Evolutionary conservation across 108 stramenopile species (phyloP), one percentile per base, ranked within the genome.

Genomic region (Bacterosira constricta): DNA sequence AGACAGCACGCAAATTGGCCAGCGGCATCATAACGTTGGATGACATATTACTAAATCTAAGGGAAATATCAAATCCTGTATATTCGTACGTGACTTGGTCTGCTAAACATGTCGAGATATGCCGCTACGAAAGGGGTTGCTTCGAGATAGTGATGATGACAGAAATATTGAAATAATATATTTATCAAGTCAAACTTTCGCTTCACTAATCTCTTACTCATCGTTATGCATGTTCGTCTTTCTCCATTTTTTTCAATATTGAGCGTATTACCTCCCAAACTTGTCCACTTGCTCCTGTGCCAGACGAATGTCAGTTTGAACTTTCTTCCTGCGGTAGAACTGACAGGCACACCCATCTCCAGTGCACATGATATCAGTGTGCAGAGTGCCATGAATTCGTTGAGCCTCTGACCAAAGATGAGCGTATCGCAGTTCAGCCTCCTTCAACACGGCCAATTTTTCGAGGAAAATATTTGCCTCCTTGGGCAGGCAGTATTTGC

Each of bases 311-410:
- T 99, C 99, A 36, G 91, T 90, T 78, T 98, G 97, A 6, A 96
- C 97, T 83, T 99, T 99, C 78, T 98, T 99, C 36, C 99, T 86
- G 57, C 97, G 91, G 73, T 99, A 99, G 69, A 99, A 99, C 38
- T 97, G 96, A 49, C 94, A 96, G 37, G 93, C 91, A 62, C 99
- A 99, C 32, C 98, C 99, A 71, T 97, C 95, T 31, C 96, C 96
- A 21, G 98, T 97, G 88, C 99, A 99, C 83, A 99, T 90, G 66
- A 99, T 93, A 60, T 96, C 96, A 53, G 94, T 95, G 73, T 97
- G 97, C 21, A 97, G 86, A n/a, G 91, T 92, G n/a, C 96, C 97
- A 75, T 99, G 99, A 9, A 37, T 97, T 53, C 93, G 75, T 77
- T 99, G 99, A 36, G 96, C 97, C 39, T 89, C 83, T 13, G 96